A percentile compares a stretch with the other conserved stretches of the same genome.
These are phyloP conservation scores for Talaromyces sp. DNA, from an alignment of 2,329 filamentous ascomycete genomes.

Conservation along the genomic window DNA sequence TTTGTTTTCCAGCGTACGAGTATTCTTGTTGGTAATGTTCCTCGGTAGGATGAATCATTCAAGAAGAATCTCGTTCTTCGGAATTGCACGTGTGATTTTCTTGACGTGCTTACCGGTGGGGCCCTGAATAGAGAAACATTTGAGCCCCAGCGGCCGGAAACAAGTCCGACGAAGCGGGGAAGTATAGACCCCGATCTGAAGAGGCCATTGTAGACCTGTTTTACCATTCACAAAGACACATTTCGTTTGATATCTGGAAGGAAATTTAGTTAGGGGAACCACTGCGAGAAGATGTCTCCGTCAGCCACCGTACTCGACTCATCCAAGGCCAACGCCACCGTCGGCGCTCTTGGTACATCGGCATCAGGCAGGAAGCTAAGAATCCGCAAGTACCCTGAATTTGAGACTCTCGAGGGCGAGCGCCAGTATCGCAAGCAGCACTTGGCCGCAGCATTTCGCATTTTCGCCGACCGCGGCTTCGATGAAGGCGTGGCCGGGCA, in stretches of 20 bases:
- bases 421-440: slow-evolving; percentile 41
- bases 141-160: not conserved
- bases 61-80: not conserved
- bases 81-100: not conserved
- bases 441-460: slow-evolving; percentile 40
- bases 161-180: not conserved
- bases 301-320: slow-evolving; percentile 32
- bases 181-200: not conserved
- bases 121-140: not conserved
- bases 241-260: not conserved
- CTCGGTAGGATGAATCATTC: not conserved
- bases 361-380: slow-evolving; percentile 40
- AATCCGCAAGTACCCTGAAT: slow-evolving; percentile 42
- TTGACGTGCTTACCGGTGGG: not conserved
- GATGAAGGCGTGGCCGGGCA: slow-evolving; percentile 41
- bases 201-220: not conserved
- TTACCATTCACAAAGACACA: not conserved
- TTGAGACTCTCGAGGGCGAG: slow-evolving; percentile 34
- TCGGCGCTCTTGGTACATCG: slow-evolving; percentile 43
- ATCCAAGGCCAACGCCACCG: slow-evolving; percentile 33
- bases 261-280: too few relatives aligned
- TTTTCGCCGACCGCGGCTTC: slow-evolving; percentile 36
- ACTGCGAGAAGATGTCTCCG: slow-evolving; percentile 27
- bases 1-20: not conserved
- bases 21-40: not conserved